Conservation (phyloP, 2,329 filamentous ascomycete species). For the Byssochlamys sp. region DNA sequence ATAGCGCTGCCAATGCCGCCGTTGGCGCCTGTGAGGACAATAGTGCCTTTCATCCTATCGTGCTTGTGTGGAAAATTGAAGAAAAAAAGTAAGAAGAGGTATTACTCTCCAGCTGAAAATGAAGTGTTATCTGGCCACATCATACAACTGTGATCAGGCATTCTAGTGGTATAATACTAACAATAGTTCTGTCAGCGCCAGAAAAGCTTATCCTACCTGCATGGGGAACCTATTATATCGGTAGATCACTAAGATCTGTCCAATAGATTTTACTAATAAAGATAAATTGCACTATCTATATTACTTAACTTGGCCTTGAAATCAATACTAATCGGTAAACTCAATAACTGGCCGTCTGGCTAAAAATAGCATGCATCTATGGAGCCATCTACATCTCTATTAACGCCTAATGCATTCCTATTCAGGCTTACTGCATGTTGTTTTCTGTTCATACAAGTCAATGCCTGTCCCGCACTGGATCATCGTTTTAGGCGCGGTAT, state of each 20-base stretch:
- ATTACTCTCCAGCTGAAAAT: background rate
- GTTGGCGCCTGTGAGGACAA: conserved; percentile 3
- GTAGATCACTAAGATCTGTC: background rate
- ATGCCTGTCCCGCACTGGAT: background rate
- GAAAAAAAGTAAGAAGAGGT: background rate
- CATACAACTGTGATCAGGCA: no score
- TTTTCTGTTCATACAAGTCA: background rate
- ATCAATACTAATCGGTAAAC: background rate
- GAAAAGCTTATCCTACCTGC: no score
- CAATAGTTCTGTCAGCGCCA: background rate
- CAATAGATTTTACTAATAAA: background rate
- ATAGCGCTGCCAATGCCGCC: conserved; percentile 4
- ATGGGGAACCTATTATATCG: no score
- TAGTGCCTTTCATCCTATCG: background rate
- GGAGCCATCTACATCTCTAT: background rate
- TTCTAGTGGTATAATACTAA: background rate
- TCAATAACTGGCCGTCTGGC: background rate
- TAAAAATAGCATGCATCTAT: background rate
- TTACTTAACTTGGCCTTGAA: background rate
- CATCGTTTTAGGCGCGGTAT: background rate
- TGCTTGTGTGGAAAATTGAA: background rate
- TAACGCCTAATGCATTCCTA: background rate
- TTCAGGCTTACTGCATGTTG: background rate
- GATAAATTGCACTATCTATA: background rate
- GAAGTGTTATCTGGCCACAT: background rate